Evolutionary conservation across 306 rosid genomes (phyloP).

Genomic region (Trifolium dubium): DNA sequence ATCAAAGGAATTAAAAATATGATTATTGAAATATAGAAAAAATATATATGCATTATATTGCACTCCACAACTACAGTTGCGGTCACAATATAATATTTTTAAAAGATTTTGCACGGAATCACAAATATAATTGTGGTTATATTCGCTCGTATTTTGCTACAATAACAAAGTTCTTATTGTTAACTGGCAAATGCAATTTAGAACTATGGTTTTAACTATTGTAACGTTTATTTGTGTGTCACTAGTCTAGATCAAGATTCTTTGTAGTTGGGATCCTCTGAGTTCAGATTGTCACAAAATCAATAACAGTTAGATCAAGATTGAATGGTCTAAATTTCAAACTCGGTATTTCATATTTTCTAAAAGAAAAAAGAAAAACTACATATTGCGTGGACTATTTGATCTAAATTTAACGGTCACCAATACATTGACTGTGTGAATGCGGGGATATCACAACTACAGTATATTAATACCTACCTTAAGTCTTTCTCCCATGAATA

Average conservation of each 20-base stretch:
- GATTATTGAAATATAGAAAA: not conserved
- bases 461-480: constrained; percentile 50
- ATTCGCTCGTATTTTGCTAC: not conserved
- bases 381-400: too few species aligned
- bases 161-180: not conserved
- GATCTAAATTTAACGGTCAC: not conserved
- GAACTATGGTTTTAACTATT: too few species aligned
- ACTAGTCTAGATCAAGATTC: not conserved
- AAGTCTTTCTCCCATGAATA: constrained; percentile 66
- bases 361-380: too few species aligned
- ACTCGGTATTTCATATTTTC: too few species aligned
- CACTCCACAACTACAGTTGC: not conserved
- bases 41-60: not conserved
- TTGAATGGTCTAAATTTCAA: too few species aligned
- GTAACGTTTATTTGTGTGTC: not conserved
- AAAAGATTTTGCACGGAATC: not conserved
- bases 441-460: not conserved
- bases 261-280: not conserved
- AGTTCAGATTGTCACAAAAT: too few species aligned
- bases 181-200: not conserved
- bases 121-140: not conserved
- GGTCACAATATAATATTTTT: not conserved
- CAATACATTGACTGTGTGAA: not conserved
- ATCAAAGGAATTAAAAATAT: not conserved
- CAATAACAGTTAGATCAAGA: not conserved